A percentile compares a stretch with the other conserved stretches of the same genome.
These are phyloP conservation scores for Suaeda aralocaspica DNA, from an alignment of 148 eudicot genomes.

Conservation along the genomic window DNA sequence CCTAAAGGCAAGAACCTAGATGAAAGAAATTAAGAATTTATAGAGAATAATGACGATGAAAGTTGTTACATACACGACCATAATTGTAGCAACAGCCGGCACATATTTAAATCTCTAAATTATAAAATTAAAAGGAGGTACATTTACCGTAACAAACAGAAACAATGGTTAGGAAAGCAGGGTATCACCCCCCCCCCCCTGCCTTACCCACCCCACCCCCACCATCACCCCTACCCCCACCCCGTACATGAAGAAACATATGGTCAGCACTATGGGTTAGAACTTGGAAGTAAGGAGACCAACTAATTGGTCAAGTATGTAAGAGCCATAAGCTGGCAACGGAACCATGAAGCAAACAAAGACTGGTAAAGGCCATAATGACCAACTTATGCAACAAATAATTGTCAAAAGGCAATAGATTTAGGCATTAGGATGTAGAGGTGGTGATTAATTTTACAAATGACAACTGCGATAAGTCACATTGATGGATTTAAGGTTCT, in stretches of 20 bases:
- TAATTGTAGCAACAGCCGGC: background rate
- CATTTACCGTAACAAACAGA: no score
- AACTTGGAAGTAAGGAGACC: background rate
- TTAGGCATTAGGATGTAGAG: background rate
- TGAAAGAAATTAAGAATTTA: conserved; percentile 14
- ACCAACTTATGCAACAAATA: background rate
- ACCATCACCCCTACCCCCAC: no score
- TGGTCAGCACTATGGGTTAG: no score
- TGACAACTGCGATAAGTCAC: background rate
- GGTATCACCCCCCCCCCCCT: no score
- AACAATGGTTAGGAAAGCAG: no score
- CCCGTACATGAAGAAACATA: no score
- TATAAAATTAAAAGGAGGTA: no score
- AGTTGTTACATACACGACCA: background rate
- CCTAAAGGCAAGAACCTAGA: conserved; percentile 91
- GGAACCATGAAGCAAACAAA: background rate
- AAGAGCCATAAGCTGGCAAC: background rate
- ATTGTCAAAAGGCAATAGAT: background rate
- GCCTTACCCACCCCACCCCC: no score
- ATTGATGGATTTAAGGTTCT: background rate
- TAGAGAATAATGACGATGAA: background rate
- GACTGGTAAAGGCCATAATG: background rate
- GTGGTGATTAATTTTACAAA: background rate
- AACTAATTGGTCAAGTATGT: background rate
- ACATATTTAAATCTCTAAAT: background rate